Evolutionary conservation across 2,329 filamentous ascomycete genomes (phyloP), one percentile per base, ranked within the genome.

Genomic region (Ceratocystis cacaofunesta): DNA sequence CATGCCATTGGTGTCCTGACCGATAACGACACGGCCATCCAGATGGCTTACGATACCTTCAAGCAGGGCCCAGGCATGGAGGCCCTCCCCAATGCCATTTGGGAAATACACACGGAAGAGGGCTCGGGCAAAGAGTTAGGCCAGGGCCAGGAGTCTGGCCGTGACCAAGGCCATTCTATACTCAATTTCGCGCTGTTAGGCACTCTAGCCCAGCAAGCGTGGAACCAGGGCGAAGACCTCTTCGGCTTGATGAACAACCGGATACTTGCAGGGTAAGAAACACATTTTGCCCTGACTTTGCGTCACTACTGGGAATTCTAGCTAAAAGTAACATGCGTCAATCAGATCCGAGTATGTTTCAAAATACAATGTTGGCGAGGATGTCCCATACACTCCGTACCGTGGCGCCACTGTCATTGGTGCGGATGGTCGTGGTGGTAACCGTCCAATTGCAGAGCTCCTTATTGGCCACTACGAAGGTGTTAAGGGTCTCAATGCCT

Each of bases 401-500:
- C 48, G 19, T 12, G 48, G 7, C 48, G n/a, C 48, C 5, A 50
- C n/a, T 19, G 48, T 50, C 17, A 22, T 50, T 10, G 48, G 48
- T n/a, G 6, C 48, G 8, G n/a, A 8, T 22, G 48, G 48, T 0
- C 73, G 77, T 5, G 75, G 75, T 0, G 69, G 61, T n/a, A 68
- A 76, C 10, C 71, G 76, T 0, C 76, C 77, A 0, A 72, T 72
- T 1, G 75, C 70, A 66, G 77, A 79, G 68, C 67, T 78, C 0
- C 65, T 79, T 1, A 77, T 73, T 48, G 72, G 70, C 5, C 76
- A 78, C 67, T 79, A 78, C 65, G 70, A 68, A 1, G 70, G 70
- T 12, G 10, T 76, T n/a, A 76, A 76, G 66, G 71, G 73, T 0
- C 67, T 76, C 2, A 71, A 76, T 61, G 73, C 72, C 1, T 71